Evolutionary conservation across 106 monocot species (phyloP), one percentile per base, ranked within the genome.

Genomic region (Narthecium ossifragum): DNA sequence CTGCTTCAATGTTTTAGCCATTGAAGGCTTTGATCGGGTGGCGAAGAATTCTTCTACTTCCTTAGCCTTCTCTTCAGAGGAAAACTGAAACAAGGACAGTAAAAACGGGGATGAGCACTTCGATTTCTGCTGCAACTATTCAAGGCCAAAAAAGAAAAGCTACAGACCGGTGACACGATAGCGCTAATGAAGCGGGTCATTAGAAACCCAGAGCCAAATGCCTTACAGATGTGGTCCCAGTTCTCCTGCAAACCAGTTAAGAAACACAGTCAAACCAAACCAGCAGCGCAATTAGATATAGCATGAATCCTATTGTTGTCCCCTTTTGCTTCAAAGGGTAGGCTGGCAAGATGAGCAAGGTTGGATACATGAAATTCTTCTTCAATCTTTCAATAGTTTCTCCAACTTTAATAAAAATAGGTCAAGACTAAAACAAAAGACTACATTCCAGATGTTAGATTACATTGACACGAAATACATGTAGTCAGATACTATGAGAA

Each of bases 181-280:
- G 54, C 17, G 27, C 60, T 63, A 34, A 96, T 26, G 34, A 96
- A 84, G 14, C 60, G 63, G 9, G 65, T 52, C 18, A 86, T 33
- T 53, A 86, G 53, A 22, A 70, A 74, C 46, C 80, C 80, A 24
- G 80, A 83, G 1, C 72, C 64, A 80, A 75, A 96, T 38, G 80
- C 84, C 57, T 84, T 90, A 31, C 68, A 76, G 21, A 96, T 96
- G 65, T 74, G 36, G 1, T 90, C 86, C 96, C 96, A 96, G 70
- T 90, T 83, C n/a, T 90, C 78, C 96, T 96, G 80, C 41, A 88
- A 22, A 6, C 13, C 13, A 29, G 30, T 15, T 11, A 54, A 29
- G 28, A 29, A 54, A 28, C 11, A 15, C 43, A 4, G 3, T 39
- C n/a, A 18, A 43, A 4, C 12, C 3, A 7, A 11, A 43, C 18